Evolutionary conservation across 2,329 filamentous ascomycete genomes (phyloP), one percentile per base, ranked within the genome.

Genomic region (Ophiostoma novo-ulmi): DNA sequence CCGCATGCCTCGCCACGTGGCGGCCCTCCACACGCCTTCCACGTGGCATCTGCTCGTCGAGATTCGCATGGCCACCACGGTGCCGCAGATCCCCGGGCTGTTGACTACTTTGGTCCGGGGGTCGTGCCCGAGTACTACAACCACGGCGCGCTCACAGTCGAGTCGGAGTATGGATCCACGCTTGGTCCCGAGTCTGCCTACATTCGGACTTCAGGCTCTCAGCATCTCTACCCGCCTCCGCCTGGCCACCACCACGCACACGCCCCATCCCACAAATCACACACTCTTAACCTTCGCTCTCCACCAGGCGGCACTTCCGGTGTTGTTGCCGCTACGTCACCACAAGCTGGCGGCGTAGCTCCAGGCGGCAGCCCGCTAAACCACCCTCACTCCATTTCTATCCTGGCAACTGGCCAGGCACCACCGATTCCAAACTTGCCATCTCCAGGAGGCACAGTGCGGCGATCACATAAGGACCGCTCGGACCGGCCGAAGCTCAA

Each of bases 101-200:
- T 86, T 67, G 93, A 95, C 75, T 97, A 97, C 79, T 97, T 97
- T 75, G 91, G 92, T 41, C 89, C 90, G 80, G 75, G 79, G 3
- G 80, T 79, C 75, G 68, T 70, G 13, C 41, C 72, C 41, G 68
- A 68, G 10, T 63, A 69, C 58, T 69, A 73, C 69, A 64, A 61
- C 55, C 44, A 70, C 36, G 64, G 68, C 22, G 58, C 67, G 3
- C n/a, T 63, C 22, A 64, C 67, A 1, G 67, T 63, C 31, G 69
- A 64, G 41, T 70, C 71, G n/a, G 71, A 72, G n/a, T 72, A 72
- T 41, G 52, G 66, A 31, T n/a, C 55, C 7, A 61, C 69, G 11
- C 66, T 70, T 13, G 70, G 36, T 11, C 68, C 65, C 17, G 69
- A 69, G 1, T 38, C 64, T 36, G 52, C 68, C 5, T 64, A 55